phyloP scores from a whole-genome alignment of 1,284 basidiomycete species.

The Cryptococcus sp. region DNA sequence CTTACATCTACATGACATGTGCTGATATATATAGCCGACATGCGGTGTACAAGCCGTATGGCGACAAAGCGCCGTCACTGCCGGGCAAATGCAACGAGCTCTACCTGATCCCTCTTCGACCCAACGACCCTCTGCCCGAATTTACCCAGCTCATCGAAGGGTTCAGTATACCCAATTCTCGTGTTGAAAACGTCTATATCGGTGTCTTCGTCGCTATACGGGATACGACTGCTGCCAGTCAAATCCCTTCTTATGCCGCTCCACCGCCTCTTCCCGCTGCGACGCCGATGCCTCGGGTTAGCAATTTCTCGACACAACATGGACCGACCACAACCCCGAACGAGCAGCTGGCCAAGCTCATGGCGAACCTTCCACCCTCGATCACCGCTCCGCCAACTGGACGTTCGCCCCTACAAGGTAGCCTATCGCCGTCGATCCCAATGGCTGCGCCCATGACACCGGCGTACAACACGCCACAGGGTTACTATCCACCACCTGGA shows the following conservation, averaged over 20 bases:
- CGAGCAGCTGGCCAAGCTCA: conserved; percentile 35
- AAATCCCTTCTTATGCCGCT: conserved; percentile 24
- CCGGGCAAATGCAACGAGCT: conserved; percentile 77
- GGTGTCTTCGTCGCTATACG: conserved; percentile 70
- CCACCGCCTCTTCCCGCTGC: conserved; percentile 10
- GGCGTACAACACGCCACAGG: not conserved
- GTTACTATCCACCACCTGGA: not conserved
- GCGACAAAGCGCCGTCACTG: conserved; percentile 54
- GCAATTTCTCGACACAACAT: not conserved
- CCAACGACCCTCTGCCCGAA: conserved; percentile 67
- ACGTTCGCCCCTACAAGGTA: conserved; percentile 1
- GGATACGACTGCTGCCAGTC: conserved; percentile 10
- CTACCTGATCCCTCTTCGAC: conserved; percentile 74
- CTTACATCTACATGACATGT: not conserved
- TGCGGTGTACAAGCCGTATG: conserved; percentile 80
- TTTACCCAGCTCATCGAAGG: conserved; percentile 79
- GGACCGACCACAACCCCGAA: conserved; percentile 27
- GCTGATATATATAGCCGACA: conserved; percentile 59
- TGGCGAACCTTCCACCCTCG: conserved; percentile 26
- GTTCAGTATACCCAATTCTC: conserved; percentile 60
- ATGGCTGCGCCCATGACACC: not conserved
- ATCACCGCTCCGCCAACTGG: not conserved
- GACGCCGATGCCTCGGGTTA: not conserved
- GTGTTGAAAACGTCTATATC: conserved; percentile 63
- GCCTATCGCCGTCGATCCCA: not conserved